Percentiles rank a stretch among this genome's conserved stretches.
These are phyloP conservation scores for Fagus sylvatica DNA, from an alignment of 306 rosid species.

Conservation along the genomic window DNA sequence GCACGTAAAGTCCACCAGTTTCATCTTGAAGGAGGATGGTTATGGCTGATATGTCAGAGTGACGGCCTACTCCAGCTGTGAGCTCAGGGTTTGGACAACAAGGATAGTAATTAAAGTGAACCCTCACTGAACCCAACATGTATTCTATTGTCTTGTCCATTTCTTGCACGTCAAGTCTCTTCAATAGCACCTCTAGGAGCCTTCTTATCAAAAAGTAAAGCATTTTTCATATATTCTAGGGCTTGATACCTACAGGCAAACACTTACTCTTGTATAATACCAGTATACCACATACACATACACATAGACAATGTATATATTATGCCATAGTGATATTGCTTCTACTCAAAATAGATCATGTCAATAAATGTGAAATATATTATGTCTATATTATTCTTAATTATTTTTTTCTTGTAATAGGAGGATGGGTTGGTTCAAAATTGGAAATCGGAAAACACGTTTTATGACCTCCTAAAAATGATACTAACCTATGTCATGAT, in stretches of 20 bases:
- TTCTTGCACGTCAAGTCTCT: conserved; percentile 33
- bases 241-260: conserved; percentile 33
- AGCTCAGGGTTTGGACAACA: conserved; percentile 39
- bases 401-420: too few relatives aligned
- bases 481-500: too few relatives aligned
- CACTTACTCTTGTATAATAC: not conserved
- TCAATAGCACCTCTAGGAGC: conserved; percentile 30
- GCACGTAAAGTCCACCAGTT: conserved; percentile 38
- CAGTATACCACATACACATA: not conserved
- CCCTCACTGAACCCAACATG: conserved; percentile 28
- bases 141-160: conserved; percentile 33
- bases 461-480: too few relatives aligned
- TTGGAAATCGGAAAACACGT: too few relatives aligned
- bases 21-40: conserved; percentile 48
- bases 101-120: conserved; percentile 44
- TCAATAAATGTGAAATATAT: too few relatives aligned
- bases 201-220: conserved; percentile 27
- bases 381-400: too few relatives aligned
- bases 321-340: not conserved
- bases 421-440: too few relatives aligned
- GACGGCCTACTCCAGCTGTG: conserved; percentile 36
- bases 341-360: not conserved
- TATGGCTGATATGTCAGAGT: conserved; percentile 41
- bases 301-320: not conserved
- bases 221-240: conserved; percentile 36